Base-by-base conservation (phyloP, 164 flowering plant species). In the Aristolochia fimbriata region DNA sequence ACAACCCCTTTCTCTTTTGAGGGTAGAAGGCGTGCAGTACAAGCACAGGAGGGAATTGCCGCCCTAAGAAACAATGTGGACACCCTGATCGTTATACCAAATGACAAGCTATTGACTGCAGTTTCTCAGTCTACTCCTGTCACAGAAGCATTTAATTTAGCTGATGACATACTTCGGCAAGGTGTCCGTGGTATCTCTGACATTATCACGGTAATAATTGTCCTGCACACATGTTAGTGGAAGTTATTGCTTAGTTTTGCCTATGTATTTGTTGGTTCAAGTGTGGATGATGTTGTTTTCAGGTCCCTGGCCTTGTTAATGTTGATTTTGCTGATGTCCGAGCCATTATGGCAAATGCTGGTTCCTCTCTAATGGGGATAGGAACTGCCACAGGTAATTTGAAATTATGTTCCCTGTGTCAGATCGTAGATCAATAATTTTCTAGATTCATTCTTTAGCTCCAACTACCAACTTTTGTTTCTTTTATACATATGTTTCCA, bases 181-280 rank as follows among this genome's bases (percentile, higher is more conserved):
- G 97, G 97, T 66, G 91, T 91, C 58, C 96, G 97, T 75, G 97
- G 97, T 47, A 88, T 91, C 59, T 91, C 97, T 64, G 97, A 91
- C 62, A 91, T 91, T 69, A 91, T 91, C 62, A 91, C 83, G 87
- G 97, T 91, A 86, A 79, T 21, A 15, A 22, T 3, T 52, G 15
- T 22, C 23, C 12, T 10, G 2, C 10, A 51, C 5, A 23, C 19
- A 51, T 12, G 43, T 57, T 43, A 6, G 41, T 31, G 43, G 21
- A 16, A 14, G n/a, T 49, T 15, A 25, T 55, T 27, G 3, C 33
- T 24, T 33, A 46, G 16, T 15, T 15, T 30, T 1, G 20, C 19
- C 4, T 10, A 16, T 27, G n/a, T 25, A 30, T 56, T 56, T 6
- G 45, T 15, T 55, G 33, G 17, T 30, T 56, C 5, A n/a, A 25